These are phyloP conservation scores for Cladophialophora immunda DNA, from an alignment of 2,329 filamentous ascomycete genomes.

Conservation along the genomic window DNA sequence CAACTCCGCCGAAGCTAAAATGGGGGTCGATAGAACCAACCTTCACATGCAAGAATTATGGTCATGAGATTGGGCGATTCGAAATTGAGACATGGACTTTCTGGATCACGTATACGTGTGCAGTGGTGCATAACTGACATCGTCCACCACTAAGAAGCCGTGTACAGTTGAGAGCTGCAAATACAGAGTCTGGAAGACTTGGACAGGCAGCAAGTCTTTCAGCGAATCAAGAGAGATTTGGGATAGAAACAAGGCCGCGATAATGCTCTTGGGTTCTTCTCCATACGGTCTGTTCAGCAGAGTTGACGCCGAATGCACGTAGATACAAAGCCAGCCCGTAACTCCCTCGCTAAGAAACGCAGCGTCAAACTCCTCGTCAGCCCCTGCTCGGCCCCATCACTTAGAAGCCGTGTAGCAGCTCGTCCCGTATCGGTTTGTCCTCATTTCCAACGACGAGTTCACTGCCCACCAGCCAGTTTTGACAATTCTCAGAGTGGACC, in stretches of 20 bases:
- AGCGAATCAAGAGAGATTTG: background rate
- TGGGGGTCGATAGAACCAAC: too few species aligned
- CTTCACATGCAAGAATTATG: too few species aligned
- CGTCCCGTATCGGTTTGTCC: background rate
- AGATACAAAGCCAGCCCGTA: background rate
- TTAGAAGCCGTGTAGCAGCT: background rate
- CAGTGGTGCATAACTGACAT: too few species aligned
- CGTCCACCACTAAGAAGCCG: background rate
- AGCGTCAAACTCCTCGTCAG: background rate
- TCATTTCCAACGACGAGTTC: background rate
- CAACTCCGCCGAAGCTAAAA: too few species aligned
- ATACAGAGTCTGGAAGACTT: background rate
- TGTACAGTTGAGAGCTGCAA: background rate
- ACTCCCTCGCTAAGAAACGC: conserved; percentile 8
- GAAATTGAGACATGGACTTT: too few species aligned
- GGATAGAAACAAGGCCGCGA: background rate
- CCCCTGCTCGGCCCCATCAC: background rate
- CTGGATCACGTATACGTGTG: too few species aligned
- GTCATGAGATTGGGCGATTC: too few species aligned
- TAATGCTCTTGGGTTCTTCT: background rate
- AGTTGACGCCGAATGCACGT: background rate
- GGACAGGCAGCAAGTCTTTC: background rate
- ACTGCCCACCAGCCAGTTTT: background rate
- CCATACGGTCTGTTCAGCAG: background rate
- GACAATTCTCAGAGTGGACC: background rate